These are phyloP conservation scores for Botryotinia convoluta DNA, from an alignment of 2,329 filamentous ascomycete species.

Conservation along the genomic window DNA sequence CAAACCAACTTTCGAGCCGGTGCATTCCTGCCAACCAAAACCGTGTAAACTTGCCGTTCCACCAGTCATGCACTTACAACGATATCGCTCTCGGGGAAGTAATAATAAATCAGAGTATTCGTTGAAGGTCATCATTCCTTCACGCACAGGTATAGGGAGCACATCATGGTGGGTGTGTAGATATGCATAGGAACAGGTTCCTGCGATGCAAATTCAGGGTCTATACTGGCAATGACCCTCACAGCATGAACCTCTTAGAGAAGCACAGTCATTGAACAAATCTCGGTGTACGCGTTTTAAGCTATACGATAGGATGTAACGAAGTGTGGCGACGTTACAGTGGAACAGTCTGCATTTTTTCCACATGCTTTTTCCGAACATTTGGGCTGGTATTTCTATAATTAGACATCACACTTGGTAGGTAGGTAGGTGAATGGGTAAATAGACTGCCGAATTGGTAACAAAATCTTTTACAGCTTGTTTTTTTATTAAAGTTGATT, in stretches of 20 bases:
- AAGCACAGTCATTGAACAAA: not conserved
- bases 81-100: not conserved
- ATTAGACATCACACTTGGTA: not conserved
- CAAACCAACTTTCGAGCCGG: slow-evolving; percentile 4
- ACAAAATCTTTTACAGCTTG: not conserved
- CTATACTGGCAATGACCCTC: slow-evolving; percentile 6
- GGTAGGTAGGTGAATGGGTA: not conserved
- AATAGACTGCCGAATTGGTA: not conserved
- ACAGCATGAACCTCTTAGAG: slow-evolving; percentile 19
- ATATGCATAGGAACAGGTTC: not conserved
- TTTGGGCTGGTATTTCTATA: slow-evolving; percentile 15
- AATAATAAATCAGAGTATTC: not conserved
- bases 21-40: slow-evolving; percentile 16
- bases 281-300: slow-evolving; percentile 19
- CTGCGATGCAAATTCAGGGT: slow-evolving; percentile 19
- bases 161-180: slow-evolving; percentile 1
- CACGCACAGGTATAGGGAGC: slow-evolving; percentile 6
- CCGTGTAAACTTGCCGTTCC: slow-evolving; percentile 19
- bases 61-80: slow-evolving; percentile 7
- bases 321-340: slow-evolving; percentile 18
- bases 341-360: not conserved
- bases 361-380: slow-evolving; percentile 1
- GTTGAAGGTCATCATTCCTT: not conserved
- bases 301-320: slow-evolving; percentile 8
- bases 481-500: not conserved